A percentile compares a stretch with the other conserved stretches of the same genome.
These are phyloP conservation scores for Umbelopsis isabellina DNA, from an alignment of 192 early-diverging fungal genomes.

Conservation along the genomic window DNA sequence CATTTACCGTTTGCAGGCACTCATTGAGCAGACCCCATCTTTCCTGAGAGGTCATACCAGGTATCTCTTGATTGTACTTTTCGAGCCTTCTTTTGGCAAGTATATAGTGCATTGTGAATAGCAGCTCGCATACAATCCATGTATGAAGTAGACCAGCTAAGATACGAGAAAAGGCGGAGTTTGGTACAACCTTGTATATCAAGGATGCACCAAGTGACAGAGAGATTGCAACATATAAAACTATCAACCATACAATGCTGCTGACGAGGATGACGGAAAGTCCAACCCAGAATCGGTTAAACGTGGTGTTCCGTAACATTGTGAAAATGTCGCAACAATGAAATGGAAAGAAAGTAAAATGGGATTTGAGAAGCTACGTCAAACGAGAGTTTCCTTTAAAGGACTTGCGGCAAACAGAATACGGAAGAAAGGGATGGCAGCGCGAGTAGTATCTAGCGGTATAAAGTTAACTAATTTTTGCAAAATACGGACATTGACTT, in stretches of 20 bases:
- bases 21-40: not conserved
- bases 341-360: no score
- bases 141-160: not conserved
- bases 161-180: not conserved
- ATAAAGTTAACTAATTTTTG: no score
- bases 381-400: no score
- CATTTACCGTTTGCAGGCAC: not conserved
- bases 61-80: slow-evolving; percentile 3
- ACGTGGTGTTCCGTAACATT: not conserved
- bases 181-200: not conserved
- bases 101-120: not conserved
- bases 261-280: not conserved
- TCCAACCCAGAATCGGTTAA: slow-evolving; percentile 3
- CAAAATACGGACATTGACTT: no score
- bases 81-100: not conserved
- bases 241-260: not conserved
- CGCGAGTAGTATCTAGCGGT: no score
- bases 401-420: no score
- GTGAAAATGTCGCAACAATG: not conserved
- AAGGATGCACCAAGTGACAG: not conserved
- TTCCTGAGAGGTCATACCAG: not conserved
- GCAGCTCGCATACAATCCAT: not conserved
- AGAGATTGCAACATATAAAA: slow-evolving; percentile 5
- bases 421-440: no score
- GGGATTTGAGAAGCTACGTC: no score